Conservation (phyloP, 2,329 filamentous ascomycete species). For the Colletotrichum abscissum region DNA sequence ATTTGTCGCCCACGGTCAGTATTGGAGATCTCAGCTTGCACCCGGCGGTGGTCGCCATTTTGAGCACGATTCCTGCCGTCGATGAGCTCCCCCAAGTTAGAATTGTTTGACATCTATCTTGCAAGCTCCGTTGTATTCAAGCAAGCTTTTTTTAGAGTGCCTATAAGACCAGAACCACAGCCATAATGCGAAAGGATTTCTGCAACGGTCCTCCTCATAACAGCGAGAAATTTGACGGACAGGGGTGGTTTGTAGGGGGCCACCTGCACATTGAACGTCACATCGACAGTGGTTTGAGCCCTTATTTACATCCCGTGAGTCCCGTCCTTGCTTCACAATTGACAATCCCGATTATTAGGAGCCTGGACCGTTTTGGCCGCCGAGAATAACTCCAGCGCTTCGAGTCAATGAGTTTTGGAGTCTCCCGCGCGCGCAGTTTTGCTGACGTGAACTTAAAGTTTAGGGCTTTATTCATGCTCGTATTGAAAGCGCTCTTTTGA, state of each 20-base stretch:
- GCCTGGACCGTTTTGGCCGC: too few relatives aligned
- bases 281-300: neutral
- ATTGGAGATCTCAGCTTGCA: neutral
- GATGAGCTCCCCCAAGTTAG: neutral
- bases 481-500: too few relatives aligned
- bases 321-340: too few relatives aligned
- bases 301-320: too few relatives aligned
- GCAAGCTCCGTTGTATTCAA: neutral
- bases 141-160: neutral
- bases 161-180: neutral
- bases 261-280: neutral
- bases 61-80: neutral
- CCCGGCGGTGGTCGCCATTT: neutral
- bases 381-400: too few relatives aligned
- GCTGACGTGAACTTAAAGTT: too few relatives aligned
- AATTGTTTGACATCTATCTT: neutral
- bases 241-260: neutral
- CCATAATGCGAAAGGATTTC: neutral
- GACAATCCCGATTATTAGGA: too few relatives aligned
- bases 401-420: too few relatives aligned
- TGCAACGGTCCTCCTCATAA: neutral
- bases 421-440: too few relatives aligned
- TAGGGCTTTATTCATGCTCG: too few relatives aligned
- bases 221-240: neutral
- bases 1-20: neutral